Conservation (phyloP, 2,329 filamentous ascomycete species). For the Claviceps paspali region DNA sequence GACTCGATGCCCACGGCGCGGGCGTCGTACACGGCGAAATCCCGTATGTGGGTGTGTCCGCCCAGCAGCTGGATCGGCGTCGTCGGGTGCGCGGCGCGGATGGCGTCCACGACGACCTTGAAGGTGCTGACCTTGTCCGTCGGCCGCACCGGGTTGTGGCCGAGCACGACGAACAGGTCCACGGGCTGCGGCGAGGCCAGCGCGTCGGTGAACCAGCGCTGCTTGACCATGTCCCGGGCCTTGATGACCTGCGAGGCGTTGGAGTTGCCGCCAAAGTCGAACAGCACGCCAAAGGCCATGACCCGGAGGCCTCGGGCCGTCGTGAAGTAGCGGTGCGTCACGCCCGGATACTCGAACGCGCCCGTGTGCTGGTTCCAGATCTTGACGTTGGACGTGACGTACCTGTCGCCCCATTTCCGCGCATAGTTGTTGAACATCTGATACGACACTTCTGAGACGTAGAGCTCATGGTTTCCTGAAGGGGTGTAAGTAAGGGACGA, state of each 20-base stretch:
- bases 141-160: constrained; percentile 43
- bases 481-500: too few relatives aligned
- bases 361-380: constrained; percentile 23
- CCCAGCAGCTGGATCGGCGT: constrained; percentile 51
- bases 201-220: constrained; percentile 45
- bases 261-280: constrained; percentile 38
- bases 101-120: constrained; percentile 35
- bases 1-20: constrained; percentile 46
- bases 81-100: constrained; percentile 38
- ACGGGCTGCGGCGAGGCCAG: constrained; percentile 37
- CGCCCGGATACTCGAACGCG: constrained; percentile 26
- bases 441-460: constrained; percentile 45
- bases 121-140: constrained; percentile 28
- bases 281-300: constrained; percentile 30
- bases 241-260: constrained; percentile 46
- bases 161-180: constrained; percentile 48
- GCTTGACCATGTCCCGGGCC: constrained; percentile 32
- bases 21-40: constrained; percentile 49
- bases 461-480: constrained; percentile 47
- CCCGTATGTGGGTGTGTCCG: constrained; percentile 48
- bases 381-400: constrained; percentile 31
- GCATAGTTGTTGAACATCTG: constrained; percentile 45
- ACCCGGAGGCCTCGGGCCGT: constrained; percentile 26
- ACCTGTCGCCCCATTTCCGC: constrained; percentile 34
- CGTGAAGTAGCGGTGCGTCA: constrained; percentile 28